phyloP scores from a whole-genome alignment of 768 basidiomycete genomes.

The Suillus ampliporus region DNA sequence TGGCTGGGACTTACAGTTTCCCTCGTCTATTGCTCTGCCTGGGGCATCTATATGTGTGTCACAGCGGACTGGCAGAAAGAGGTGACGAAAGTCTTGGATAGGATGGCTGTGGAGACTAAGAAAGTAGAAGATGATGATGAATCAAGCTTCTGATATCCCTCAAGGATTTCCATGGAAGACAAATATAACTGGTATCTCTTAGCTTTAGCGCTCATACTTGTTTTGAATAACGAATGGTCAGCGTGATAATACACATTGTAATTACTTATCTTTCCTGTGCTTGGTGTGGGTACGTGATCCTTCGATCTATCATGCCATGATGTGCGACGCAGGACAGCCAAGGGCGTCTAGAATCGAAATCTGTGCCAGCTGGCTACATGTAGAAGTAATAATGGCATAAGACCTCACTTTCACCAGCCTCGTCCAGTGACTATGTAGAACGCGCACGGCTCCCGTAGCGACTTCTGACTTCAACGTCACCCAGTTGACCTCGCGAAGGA shows the following conservation, averaged over 20 bases:
- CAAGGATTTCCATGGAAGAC: not conserved
- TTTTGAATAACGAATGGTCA: not conserved
- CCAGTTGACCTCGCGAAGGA: too few species aligned
- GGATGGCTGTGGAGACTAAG: conserved; percentile 52
- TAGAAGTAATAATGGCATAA: too few species aligned
- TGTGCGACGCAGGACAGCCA: too few species aligned
- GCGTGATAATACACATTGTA: not conserved
- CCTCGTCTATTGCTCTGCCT: conserved; percentile 63
- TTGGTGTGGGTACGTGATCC: not conserved
- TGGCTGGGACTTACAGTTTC: conserved; percentile 85
- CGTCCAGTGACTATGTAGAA: too few species aligned
- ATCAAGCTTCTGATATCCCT: not conserved
- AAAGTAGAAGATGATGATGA: not conserved
- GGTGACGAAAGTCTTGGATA: conserved; percentile 25
- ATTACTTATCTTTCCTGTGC: not conserved
- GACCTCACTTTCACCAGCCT: too few species aligned
- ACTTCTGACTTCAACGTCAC: too few species aligned
- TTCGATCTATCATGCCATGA: not conserved
- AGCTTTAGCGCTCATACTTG: not conserved
- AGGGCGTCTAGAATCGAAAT: not conserved
- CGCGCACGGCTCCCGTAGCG: too few species aligned
- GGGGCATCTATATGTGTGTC: conserved; percentile 60
- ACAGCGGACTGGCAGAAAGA: conserved; percentile 77
- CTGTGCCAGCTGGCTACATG: not conserved
- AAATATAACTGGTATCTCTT: not conserved